Percentiles rank a stretch among this genome's conserved stretches.
Evolutionary conservation across 345 rosid species (phyloP).

Genomic region (Citrus maxima): DNA sequence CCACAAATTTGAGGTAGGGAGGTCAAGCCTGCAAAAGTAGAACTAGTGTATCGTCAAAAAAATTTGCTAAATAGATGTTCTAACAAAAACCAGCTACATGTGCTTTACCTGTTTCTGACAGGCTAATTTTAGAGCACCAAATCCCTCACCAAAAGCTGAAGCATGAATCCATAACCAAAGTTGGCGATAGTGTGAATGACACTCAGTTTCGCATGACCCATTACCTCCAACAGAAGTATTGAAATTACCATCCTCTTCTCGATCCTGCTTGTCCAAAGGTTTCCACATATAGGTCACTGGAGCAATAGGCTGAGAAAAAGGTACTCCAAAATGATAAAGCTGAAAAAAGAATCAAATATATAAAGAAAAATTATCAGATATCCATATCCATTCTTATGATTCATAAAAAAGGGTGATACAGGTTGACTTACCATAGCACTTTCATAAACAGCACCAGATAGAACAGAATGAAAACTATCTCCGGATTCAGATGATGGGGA

Average conservation of each 20-base stretch:
- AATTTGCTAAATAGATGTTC: background rate
- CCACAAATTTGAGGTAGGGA: background rate
- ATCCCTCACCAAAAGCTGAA: slow-evolving; percentile 76
- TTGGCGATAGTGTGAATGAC: slow-evolving; percentile 33
- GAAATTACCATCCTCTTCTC: slow-evolving; percentile 23
- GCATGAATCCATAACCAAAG: slow-evolving; percentile 92
- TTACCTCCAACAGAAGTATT: slow-evolving; percentile 18
- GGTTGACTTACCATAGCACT: slow-evolving; percentile 58
- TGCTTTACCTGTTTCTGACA: slow-evolving; percentile 60
- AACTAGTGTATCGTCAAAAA: background rate
- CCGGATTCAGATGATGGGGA: slow-evolving; percentile 40
- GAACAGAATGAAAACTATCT: slow-evolving; percentile 41
- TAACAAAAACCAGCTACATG: background rate
- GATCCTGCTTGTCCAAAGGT: slow-evolving; percentile 30
- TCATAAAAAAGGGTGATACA: background rate
- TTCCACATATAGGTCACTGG: slow-evolving; percentile 82
- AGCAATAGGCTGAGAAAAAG: slow-evolving; percentile 49
- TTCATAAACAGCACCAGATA: slow-evolving; percentile 56
- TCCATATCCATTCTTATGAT: background rate
- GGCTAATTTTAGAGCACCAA: slow-evolving; percentile 54
- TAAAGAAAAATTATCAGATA: background rate
- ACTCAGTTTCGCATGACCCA: slow-evolving; percentile 8
- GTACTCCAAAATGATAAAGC: slow-evolving; percentile 70
- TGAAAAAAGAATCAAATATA: slow-evolving; percentile 23
- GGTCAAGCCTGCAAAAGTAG: background rate